Base-by-base conservation (phyloP, 2,329 filamentous ascomycete genomes). In the Penicillium sp. region DNA sequence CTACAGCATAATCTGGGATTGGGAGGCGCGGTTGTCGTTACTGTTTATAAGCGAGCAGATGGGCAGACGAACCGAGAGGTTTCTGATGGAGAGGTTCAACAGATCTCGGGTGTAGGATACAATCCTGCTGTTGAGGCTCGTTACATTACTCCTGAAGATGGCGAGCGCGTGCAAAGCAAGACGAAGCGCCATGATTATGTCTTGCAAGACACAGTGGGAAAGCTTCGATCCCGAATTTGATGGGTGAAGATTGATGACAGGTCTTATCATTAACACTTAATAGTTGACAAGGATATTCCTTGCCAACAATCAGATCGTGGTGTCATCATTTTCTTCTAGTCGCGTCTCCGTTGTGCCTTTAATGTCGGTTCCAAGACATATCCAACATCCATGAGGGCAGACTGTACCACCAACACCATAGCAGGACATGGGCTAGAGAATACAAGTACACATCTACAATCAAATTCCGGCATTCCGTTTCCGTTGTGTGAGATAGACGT, bases 1-100 rank as follows among this genome's bases (percentile, higher is more conserved):
- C 80, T 98, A 62, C 93, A 97, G 80, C 93, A 98, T 74, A 98
- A 98, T 70, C 81, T 98, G 1, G 93, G 93, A 0, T 81, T 98
- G 9, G 93, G 93, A 14, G 93, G 93, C 52, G 93, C 93, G 3
- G 92, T 87, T 1, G 93, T 98, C 1, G 90, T 95, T 25, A 93
- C 91, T 1, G 88, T 97, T 2, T 97, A 97, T 75, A 87, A 87
- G 76, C 85, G 93, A n/a, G 89, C 89, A 0, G 93, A 97, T 74
- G 90, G 91, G 6, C 80, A 83, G 73, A 80, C 76, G 53, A 88
- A 87, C 3, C 77, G 78, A 5, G 77, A 80, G 27, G 71, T 95
- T 6, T 81, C 84, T 19, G 84, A 84, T 57, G 83, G 80, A 3
- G 82, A 84, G 35, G 83, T 96, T 1, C 89, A 81, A 2, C 84